Percentiles rank a stretch among this genome's conserved stretches.
phyloP scores from a whole-genome alignment of 495 filamentous ascomycete species.

The Aspergillus haitiensis region DNA sequence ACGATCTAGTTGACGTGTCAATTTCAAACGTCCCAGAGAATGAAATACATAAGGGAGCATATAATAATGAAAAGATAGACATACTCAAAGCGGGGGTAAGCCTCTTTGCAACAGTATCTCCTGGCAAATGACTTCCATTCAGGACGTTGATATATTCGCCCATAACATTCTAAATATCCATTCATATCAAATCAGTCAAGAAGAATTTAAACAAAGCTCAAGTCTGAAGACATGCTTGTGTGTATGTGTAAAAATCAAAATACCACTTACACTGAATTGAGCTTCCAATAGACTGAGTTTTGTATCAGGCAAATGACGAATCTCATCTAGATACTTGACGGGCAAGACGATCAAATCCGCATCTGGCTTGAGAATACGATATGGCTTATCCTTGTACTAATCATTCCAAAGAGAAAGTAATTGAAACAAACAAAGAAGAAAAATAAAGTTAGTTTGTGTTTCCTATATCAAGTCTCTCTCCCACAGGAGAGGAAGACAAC shows the following conservation, averaged over 20 bases:
- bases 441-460: not conserved
- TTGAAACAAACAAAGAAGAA: not conserved
- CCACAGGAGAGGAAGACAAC: no score
- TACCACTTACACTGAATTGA: constrained; percentile 27
- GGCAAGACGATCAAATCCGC: constrained; percentile 39
- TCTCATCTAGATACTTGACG: constrained; percentile 31
- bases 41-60: no score
- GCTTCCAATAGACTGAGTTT: constrained; percentile 33
- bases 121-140: constrained; percentile 28
- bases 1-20: constrained; percentile 22
- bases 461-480: no score
- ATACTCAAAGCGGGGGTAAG: constrained; percentile 32
- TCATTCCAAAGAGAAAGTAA: not conserved
- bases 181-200: not conserved
- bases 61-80: not conserved
- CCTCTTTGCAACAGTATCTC: constrained; percentile 27
- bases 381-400: constrained; percentile 34
- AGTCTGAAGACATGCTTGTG: no score
- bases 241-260: not conserved
- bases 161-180: constrained; percentile 28
- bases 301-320: constrained; percentile 23
- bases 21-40: not conserved
- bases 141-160: constrained; percentile 36
- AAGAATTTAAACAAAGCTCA: not conserved
- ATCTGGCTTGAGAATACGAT: constrained; percentile 36